Conservation (phyloP, 2,329 filamentous ascomycete species). For the Diaporthe caulivora region DNA sequence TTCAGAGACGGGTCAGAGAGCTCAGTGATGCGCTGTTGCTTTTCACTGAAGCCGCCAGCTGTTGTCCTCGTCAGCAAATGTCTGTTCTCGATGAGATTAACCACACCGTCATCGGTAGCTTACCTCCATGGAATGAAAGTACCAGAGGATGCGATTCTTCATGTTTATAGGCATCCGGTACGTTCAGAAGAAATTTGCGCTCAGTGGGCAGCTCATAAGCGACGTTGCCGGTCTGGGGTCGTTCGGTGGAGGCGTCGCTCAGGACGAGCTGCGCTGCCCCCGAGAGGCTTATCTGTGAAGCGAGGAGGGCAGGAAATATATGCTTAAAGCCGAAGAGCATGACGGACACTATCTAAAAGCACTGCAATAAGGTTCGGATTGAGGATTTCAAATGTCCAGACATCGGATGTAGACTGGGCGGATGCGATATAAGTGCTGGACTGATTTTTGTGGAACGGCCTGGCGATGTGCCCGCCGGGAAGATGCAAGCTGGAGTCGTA, state of each 20-base stretch:
- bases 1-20: slow-evolving; percentile 43
- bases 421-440: neutral
- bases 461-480: neutral
- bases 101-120: neutral
- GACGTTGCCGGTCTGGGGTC: slow-evolving; percentile 41
- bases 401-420: neutral
- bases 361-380: neutral
- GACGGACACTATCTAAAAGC: neutral
- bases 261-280: slow-evolving; percentile 18
- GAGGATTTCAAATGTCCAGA: neutral
- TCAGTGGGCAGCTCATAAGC: slow-evolving; percentile 42
- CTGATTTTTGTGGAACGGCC: neutral
- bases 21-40: slow-evolving; percentile 44
- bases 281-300: neutral
- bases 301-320: slow-evolving; percentile 2
- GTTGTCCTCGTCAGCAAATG: neutral
- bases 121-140: slow-evolving; percentile 44
- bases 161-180: slow-evolving; percentile 41
- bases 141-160: slow-evolving; percentile 41
- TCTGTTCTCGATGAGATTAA: neutral
- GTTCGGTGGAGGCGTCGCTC: neutral
- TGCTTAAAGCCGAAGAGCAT: neutral
- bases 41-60: slow-evolving; percentile 44
- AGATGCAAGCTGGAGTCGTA: slow-evolving; percentile 4
- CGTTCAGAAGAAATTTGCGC: slow-evolving; percentile 44